Evolutionary conservation across 2,329 filamentous ascomycete species (phyloP).

Genomic region (Aureobasidium lini): DNA sequence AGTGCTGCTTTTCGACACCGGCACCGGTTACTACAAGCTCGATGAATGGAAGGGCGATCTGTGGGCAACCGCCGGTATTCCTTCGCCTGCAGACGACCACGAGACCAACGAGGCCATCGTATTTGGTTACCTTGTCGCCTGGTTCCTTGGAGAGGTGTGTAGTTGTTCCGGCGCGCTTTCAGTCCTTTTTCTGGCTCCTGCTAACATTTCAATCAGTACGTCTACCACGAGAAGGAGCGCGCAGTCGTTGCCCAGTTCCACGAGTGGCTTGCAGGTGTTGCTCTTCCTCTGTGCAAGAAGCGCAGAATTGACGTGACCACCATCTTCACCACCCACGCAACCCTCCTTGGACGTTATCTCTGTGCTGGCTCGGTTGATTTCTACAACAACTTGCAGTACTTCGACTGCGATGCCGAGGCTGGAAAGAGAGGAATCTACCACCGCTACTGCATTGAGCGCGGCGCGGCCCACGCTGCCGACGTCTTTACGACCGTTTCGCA

Average conservation of each 20-base stretch:
- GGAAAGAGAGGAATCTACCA: constrained; percentile 98
- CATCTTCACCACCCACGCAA: constrained; percentile 97
- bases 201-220: constrained; percentile 55
- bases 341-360: constrained; percentile 87
- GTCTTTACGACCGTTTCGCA: constrained; percentile 99
- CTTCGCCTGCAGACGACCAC: constrained; percentile 81
- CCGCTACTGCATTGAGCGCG: constrained; percentile 94
- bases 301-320: constrained; percentile 93
- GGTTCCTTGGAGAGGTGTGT: constrained; percentile 92
- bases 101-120: constrained; percentile 98
- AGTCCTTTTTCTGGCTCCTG: not conserved
- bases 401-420: constrained; percentile 92
- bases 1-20: constrained; percentile 89
- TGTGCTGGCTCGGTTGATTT: constrained; percentile 97
- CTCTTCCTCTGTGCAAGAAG: constrained; percentile 84
- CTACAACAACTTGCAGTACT: constrained; percentile 97
- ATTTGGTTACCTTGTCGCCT: constrained; percentile 93
- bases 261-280: constrained; percentile 95
- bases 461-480: constrained; percentile 82
- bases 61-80: constrained; percentile 88
- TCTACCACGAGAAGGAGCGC: constrained; percentile 82
- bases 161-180: not conserved
- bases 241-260: constrained; percentile 98
- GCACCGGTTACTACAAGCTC: constrained; percentile 82
- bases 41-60: constrained; percentile 97